Evolutionary conservation across 106 monocot species (phyloP), one percentile per base, ranked within the genome.

Genomic region (Allium sativum): DNA sequence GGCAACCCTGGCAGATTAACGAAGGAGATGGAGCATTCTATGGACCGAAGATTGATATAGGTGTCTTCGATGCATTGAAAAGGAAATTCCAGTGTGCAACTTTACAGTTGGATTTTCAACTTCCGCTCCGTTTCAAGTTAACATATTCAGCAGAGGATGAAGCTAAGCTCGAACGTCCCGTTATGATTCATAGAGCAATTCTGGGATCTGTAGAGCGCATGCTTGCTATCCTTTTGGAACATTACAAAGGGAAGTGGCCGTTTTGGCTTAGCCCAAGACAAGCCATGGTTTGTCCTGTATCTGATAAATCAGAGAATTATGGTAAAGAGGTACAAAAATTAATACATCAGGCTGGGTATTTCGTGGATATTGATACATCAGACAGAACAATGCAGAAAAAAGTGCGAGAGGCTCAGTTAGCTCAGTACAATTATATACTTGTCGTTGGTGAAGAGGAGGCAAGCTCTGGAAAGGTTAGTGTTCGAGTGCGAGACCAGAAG

Each of bases 11-110:
- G 96, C 73, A 92, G 91, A 81, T 82, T 43, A 98, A 92, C 60
- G 98, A 98, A 83, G 98, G 98, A 20, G 98, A 98, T 77, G 98
- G 98, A 72, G 98, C 98, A 48, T 98, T 98, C 73, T 98, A 98
- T 76, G 98, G 98, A 48, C 98, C 98, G 53, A 98, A 98, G 72
- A 92, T 98, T 42, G 98, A 98, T 79, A 92, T 98, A 48, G 85
- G 88, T 45, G 98, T 98, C 21, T 96, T 88, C 70, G 98, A 98
- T 85, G 88, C 92, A 63, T 61, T 98, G 58, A 98, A 92, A 78
- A 80, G 98, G 70, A 98, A 98, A 74, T 98, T 98, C 68, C 98
- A 98, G 67, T 98, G 92, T 70, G 98, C 92, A 50, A 98, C 98
- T 61, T 68, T 98, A n/a, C 98, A 98, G 96, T 67, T 98, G 73